These are phyloP conservation scores for Microdochium paspali DNA, from an alignment of 2,329 filamentous ascomycete genomes.

Conservation along the genomic window DNA sequence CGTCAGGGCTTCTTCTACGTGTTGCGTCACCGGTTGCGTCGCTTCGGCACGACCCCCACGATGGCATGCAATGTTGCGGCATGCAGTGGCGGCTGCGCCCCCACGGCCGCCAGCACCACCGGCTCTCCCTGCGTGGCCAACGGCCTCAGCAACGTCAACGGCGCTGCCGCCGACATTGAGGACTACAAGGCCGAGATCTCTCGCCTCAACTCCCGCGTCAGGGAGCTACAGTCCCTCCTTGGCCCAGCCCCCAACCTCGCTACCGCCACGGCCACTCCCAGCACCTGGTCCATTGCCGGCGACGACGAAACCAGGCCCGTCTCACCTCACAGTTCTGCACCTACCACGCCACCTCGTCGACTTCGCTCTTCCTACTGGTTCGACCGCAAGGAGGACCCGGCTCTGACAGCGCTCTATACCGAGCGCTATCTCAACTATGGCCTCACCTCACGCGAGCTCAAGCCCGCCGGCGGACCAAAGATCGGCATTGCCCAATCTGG, in stretches of 20 bases:
- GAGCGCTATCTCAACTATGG: constrained; percentile 41
- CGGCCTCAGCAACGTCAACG: not conserved
- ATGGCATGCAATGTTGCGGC: constrained; percentile 1
- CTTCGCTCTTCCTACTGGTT: constrained; percentile 35
- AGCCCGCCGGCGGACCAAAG: constrained; percentile 31
- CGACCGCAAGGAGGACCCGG: constrained; percentile 28
- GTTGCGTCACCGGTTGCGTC: not conserved
- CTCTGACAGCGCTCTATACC: constrained; percentile 35
- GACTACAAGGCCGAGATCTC: constrained; percentile 13
- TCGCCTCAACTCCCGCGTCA: constrained; percentile 9
- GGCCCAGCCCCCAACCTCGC: constrained; percentile 2
- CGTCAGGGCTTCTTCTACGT: not conserved
- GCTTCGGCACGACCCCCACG: not conserved
- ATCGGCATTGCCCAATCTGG: constrained; percentile 43
- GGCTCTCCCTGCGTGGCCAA: not conserved
- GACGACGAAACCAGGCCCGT: constrained; percentile 6
- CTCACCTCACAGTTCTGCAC: not conserved
- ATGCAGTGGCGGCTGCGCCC: constrained; percentile 4
- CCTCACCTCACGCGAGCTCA: constrained; percentile 34
- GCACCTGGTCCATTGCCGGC: not conserved
- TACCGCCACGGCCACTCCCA: not conserved
- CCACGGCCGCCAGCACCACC: constrained; percentile 1
- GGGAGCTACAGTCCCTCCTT: constrained; percentile 12
- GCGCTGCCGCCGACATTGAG: constrained; percentile 12
- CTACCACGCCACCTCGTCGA: not conserved